These are phyloP conservation scores for Delphinella strobiligena DNA, from an alignment of 2,329 filamentous ascomycete genomes.

Conservation along the genomic window DNA sequence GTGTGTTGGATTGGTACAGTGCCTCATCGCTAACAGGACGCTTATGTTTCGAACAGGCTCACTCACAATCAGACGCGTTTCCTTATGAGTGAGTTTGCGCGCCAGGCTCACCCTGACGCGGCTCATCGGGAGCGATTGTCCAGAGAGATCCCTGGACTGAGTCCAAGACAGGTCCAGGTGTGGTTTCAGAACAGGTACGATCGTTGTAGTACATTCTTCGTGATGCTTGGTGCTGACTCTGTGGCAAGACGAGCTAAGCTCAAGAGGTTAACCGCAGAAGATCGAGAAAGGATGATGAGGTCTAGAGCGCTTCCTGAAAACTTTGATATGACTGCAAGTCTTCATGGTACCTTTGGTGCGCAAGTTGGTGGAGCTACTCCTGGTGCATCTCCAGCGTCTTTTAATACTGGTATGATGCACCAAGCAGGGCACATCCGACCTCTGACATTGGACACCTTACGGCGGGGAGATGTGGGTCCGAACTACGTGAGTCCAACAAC, in stretches of 20 bases:
- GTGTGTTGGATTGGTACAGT: conserved; percentile 29
- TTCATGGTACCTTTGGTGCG: conserved; percentile 42
- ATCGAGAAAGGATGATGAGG: conserved; percentile 49
- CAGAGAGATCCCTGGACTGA: conserved; percentile 80
- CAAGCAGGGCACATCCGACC: conserved; percentile 50
- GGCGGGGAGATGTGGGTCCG: conserved; percentile 54
- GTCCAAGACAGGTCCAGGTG: conserved; percentile 86
- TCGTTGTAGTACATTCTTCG: conserved; percentile 2
- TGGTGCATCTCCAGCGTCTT: conserved; percentile 33
- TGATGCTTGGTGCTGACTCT: background rate
- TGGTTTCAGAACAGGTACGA: conserved; percentile 95
- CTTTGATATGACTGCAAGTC: conserved; percentile 46
- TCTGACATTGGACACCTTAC: conserved; percentile 55
- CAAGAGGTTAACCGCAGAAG: conserved; percentile 48
- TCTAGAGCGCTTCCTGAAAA: conserved; percentile 47
- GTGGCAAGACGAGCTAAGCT: conserved; percentile 44
- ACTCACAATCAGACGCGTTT: conserved; percentile 97
- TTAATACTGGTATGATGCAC: conserved; percentile 10
- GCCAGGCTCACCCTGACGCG: conserved; percentile 87
- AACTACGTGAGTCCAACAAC: conserved; percentile 43
- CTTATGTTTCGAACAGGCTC: conserved; percentile 44
- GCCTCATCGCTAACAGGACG: background rate
- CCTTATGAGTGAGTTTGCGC: conserved; percentile 91
- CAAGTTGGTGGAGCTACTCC: conserved; percentile 33
- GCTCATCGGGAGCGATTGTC: conserved; percentile 79